Evolutionary conservation across 2,329 filamentous ascomycete species (phyloP), one percentile per base, ranked within the genome.

Genomic region (Alternaria panax): DNA sequence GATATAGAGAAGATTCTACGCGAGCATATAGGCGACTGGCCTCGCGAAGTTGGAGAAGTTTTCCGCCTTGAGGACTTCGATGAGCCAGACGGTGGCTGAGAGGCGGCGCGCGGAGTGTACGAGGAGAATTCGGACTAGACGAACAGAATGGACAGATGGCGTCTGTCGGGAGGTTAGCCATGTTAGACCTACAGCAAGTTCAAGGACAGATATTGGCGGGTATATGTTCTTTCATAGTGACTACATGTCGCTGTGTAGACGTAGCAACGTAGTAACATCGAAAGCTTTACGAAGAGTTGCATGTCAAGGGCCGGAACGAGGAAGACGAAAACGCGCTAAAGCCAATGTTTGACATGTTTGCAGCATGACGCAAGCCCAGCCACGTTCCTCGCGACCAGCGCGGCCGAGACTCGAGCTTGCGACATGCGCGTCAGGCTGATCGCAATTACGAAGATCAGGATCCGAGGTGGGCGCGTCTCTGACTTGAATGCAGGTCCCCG

Each of bases 301-400:
- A n/a, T n/a, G n/a, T n/a, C n/a, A n/a, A n/a, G n/a, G n/a, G n/a
- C n/a, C n/a, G n/a, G n/a, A n/a, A n/a, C n/a, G n/a, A n/a, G n/a
- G n/a, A n/a, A n/a, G n/a, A n/a, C n/a, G n/a, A 11, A 24, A 25
- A 34, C 45, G 20, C 45, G 28, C 28, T 24, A 48, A 36, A 16
- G 24, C 27, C 8, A n/a, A 43, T 24, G 55, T 46, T 40, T 53
- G 41, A 16, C 11, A 18, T 58, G 48, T 58, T 47, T 54, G 40
- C 34, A 36, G 32, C 11, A 41, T 58, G 55, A 54, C 55, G 48
- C 41, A 56, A 47, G 43, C 46, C 52, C 51, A 59, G 56, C 51
- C 43, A 18, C 30, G 34, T 40, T n/a, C 7, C 27, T 46, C 30
- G 9, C 32, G 7, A 55, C 7, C 36, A 27, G 43, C 43, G 27